Percentiles rank a stretch among this genome's conserved stretches.
Conservation (phyloP, 352 stramenopile species). For the Aphanomyces invadans region DNA sequence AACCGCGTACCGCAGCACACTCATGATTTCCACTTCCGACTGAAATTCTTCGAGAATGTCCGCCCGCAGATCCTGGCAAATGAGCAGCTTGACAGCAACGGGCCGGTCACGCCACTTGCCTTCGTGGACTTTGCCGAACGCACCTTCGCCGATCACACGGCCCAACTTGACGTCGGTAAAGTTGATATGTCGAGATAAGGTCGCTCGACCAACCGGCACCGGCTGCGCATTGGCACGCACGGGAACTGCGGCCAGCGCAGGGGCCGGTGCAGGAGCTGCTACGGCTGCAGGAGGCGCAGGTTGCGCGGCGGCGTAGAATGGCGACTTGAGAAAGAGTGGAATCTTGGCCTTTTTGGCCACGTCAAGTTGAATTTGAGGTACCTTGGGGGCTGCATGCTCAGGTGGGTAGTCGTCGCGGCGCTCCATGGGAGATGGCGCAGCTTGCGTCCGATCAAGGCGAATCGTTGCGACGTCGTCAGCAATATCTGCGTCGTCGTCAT, state of each 20-base stretch:
- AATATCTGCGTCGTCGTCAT: constrained; percentile 26
- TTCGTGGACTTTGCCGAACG: constrained; percentile 72
- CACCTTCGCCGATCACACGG: constrained; percentile 61
- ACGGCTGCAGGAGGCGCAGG: no score
- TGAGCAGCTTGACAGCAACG: constrained; percentile 71
- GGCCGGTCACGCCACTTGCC: constrained; percentile 43
- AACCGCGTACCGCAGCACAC: constrained; percentile 50
- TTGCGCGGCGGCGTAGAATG: neutral
- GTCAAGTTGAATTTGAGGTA: constrained; percentile 32
- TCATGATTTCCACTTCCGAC: constrained; percentile 80
- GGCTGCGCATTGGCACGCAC: constrained; percentile 27
- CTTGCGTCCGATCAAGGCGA: constrained; percentile 33
- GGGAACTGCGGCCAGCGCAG: constrained; percentile 26
- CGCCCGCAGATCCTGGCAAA: constrained; percentile 56
- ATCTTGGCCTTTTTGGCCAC: constrained; percentile 68
- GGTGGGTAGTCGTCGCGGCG: constrained; percentile 26
- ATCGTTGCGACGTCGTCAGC: constrained; percentile 41
- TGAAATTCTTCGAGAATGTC: constrained; percentile 72
- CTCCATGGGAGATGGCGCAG: constrained; percentile 23
- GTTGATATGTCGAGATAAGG: constrained; percentile 40
- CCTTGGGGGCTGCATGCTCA: constrained; percentile 24
- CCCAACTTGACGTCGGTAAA: constrained; percentile 49
- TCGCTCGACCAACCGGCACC: constrained; percentile 19
- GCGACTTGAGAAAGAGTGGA: constrained; percentile 40
- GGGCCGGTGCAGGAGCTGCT: neutral